Conservation (phyloP, 2,329 filamentous ascomycete species). For the Didymella segeticola region DNA sequence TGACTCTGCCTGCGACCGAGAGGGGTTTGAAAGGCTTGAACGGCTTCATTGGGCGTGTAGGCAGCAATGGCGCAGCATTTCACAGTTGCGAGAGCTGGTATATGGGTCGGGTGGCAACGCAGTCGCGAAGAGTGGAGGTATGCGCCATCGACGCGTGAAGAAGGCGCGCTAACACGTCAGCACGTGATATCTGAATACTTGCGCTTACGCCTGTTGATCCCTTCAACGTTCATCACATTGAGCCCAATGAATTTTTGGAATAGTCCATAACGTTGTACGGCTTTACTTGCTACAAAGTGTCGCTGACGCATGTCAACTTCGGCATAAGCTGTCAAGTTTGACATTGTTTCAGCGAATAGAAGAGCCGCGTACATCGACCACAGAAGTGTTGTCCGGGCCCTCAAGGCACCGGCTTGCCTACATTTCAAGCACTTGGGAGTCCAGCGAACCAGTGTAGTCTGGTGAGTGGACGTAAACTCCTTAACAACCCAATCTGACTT, state of each 20-base stretch:
- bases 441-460: background rate
- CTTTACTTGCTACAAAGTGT: background rate
- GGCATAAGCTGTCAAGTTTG: conserved; percentile 14
- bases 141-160: background rate
- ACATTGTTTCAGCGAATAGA: conserved; percentile 8
- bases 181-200: background rate
- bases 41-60: conserved; percentile 2
- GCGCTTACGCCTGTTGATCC: background rate
- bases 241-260: background rate
- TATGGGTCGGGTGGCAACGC: background rate
- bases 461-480: background rate
- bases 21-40: conserved; percentile 47
- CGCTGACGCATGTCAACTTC: background rate
- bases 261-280: background rate
- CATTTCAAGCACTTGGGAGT: background rate
- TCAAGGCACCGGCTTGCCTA: no score
- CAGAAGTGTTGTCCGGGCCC: no score
- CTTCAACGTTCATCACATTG: background rate
- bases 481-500: background rate
- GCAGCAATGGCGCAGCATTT: background rate
- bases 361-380: background rate
- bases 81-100: background rate
- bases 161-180: conserved; percentile 8
- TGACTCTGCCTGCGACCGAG: conserved; percentile 39
- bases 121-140: background rate